These are phyloP conservation scores for Thalassiosira hispida DNA, from an alignment of 352 stramenopile genomes.

Conservation along the genomic window DNA sequence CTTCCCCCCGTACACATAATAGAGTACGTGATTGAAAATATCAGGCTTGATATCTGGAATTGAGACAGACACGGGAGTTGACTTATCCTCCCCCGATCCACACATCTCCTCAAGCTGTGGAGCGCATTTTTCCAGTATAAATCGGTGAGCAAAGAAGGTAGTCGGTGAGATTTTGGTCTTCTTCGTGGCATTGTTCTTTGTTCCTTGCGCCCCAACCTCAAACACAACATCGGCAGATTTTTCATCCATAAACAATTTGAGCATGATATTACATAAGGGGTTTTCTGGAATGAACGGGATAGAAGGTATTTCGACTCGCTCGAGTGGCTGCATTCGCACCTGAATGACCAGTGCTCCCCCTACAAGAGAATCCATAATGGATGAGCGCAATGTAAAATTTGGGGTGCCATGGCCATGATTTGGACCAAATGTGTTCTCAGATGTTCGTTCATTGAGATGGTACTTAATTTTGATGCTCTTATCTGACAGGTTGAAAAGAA, in stretches of 20 bases:
- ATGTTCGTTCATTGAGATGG: too few species aligned
- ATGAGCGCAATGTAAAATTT: too few species aligned
- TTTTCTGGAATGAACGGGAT: neutral
- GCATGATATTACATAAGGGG: neutral
- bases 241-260: neutral
- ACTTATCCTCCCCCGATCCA: neutral
- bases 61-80: conserved; percentile 2
- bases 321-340: too few species aligned
- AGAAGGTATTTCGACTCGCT: too few species aligned
- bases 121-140: conserved; percentile 10
- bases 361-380: too few species aligned
- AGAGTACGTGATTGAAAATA: conserved; percentile 12
- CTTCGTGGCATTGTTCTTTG: neutral
- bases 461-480: too few species aligned
- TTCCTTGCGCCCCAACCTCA: neutral
- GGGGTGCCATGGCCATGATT: too few species aligned
- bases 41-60: conserved; percentile 7
- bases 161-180: neutral
- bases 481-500: too few species aligned
- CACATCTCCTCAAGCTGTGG: neutral
- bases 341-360: too few species aligned
- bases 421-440: too few species aligned
- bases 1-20: conserved; percentile 26
- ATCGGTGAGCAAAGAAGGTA: conserved; percentile 12
- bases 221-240: neutral